Base-by-base conservation (phyloP, 2,329 filamentous ascomycete species). In the Fusarium zealandicum region DNA sequence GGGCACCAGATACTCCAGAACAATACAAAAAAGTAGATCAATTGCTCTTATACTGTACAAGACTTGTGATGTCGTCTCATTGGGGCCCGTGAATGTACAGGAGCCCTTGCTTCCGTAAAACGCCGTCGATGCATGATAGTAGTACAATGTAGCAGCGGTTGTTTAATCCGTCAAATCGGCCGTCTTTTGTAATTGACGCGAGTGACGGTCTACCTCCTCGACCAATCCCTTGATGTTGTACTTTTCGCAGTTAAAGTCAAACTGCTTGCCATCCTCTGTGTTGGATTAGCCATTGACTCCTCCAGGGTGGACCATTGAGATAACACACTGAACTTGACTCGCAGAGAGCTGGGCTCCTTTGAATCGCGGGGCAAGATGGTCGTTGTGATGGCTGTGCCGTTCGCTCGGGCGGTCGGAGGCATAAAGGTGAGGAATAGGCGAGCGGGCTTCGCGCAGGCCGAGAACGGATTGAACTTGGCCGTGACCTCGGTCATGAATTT, bases 391-490 rank as follows among this genome's bases (percentile, higher is more conserved):
- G 87, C 84, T 80, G 96, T 91, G 62, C 84, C 86, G 47, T 80
- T 82, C 50, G 81, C 77, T 48, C 92, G 86, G 55, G 92, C 92
- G 68, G 88, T 86, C 35, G 92, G 85, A 9, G 93, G 92, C 27
- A 99, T 85, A 61, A 90, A 82, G 27, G 90, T 89, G 64, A 98
- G 90, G 76, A 98, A 95, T 44, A 96, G 82, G 36, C 95, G 88
- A 32, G 92, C 93, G 18, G 93, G 89, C 71, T 92, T 92, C 59
- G 91, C 87, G 72, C 83, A 82, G 18, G 83, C 77, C 22, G 87
- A 89, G 83, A 98, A 98, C 32, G 95, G 93, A 77, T 96, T 96
- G 86, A 98, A 97, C 73, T 86, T 86, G 63, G 92, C 89, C 69
- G 83, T 86, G 68, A 98, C 87, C 73, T 92, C 86, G 73, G 92